These are phyloP conservation scores for Gossypium armourianum DNA, from an alignment of 441 rosid genomes.

Conservation along the genomic window DNA sequence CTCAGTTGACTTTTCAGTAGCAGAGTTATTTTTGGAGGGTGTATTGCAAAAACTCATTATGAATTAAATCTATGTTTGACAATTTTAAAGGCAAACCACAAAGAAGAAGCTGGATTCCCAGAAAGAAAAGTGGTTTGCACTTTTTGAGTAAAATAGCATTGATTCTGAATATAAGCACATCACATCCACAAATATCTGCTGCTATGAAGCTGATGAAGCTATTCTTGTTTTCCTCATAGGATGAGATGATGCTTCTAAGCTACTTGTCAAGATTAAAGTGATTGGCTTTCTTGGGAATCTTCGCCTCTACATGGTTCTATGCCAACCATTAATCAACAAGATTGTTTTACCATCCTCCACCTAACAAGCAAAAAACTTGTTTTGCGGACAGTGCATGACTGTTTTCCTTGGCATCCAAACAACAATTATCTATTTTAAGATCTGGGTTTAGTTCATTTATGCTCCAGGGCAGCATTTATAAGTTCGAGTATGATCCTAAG, in stretches of 20 bases:
- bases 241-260: background rate
- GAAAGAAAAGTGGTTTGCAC: background rate
- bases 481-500: slow-evolving; percentile 84
- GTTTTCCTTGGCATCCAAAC: background rate
- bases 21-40: background rate
- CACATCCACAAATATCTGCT: background rate
- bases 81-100: background rate
- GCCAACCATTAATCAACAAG: background rate
- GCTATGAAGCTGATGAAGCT: background rate
- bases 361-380: background rate
- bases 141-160: background rate
- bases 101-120: background rate
- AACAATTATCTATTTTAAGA: background rate
- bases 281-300: background rate
- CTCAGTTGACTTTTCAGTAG: background rate
- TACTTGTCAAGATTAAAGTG: background rate
- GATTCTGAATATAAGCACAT: background rate
- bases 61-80: background rate
- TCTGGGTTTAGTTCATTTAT: background rate
- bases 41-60: background rate
- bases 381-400: background rate
- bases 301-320: background rate
- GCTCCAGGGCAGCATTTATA: background rate
- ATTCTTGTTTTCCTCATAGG: background rate
- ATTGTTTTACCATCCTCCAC: background rate